Evolutionary conservation across 2,329 filamentous ascomycete species (phyloP).

Genomic region (Chrysosporium keratinophilum): DNA sequence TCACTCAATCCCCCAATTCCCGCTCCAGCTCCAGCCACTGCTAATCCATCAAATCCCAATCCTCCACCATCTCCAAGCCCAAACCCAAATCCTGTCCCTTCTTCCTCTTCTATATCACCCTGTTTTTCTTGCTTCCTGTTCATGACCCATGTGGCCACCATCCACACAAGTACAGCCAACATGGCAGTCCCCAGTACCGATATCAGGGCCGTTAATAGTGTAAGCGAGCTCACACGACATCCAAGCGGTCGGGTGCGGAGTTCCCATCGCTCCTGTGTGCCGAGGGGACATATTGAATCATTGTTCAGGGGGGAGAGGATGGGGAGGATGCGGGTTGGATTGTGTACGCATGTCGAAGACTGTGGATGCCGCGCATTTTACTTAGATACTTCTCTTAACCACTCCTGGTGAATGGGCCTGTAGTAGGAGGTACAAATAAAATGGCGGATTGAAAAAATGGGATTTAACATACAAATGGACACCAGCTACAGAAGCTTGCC

Average conservation of each 20-base stretch:
- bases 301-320: slow-evolving; percentile 32
- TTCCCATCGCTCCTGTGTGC: slow-evolving; percentile 34
- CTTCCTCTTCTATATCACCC: slow-evolving; percentile 17
- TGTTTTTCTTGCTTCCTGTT: slow-evolving; percentile 12
- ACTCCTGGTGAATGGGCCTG: too few relatives aligned
- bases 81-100: slow-evolving; percentile 2
- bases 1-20: not conserved
- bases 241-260: slow-evolving; percentile 31
- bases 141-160: slow-evolving; percentile 17
- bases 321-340: slow-evolving; percentile 26
- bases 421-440: too few relatives aligned
- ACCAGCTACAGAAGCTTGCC: slow-evolving; percentile 30
- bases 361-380: slow-evolving; percentile 14
- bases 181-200: slow-evolving; percentile 25
- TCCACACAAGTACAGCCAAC: slow-evolving; percentile 18
- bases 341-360: slow-evolving; percentile 35
- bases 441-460: slow-evolving; percentile 9
- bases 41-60: too few relatives aligned
- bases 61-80: too few relatives aligned
- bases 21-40: not conserved
- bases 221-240: slow-evolving; percentile 34
- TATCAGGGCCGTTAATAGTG: slow-evolving; percentile 28
- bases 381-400: not conserved
- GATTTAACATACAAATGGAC: slow-evolving; percentile 26
- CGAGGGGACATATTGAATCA: slow-evolving; percentile 31